Evolutionary conservation across 192 early-diverging fungal species (phyloP).

Genomic region (Entomortierella chlamydospora): DNA sequence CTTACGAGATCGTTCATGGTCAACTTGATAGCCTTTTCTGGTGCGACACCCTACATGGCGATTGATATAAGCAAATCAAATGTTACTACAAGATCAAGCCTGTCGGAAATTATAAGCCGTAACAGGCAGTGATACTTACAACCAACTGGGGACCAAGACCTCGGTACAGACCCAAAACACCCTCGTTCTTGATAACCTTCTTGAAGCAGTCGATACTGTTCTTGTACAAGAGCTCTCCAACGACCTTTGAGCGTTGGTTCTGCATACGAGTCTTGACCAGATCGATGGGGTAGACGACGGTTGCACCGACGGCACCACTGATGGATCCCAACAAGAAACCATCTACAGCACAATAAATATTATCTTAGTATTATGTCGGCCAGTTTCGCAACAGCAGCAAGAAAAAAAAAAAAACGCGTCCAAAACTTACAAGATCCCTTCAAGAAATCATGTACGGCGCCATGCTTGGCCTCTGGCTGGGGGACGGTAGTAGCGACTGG

Average conservation of each 20-base stretch:
- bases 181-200: slow-evolving; percentile 94
- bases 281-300: slow-evolving; percentile 97
- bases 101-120: not conserved
- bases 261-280: slow-evolving; percentile 99
- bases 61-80: too few relatives aligned
- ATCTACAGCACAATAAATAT: slow-evolving; percentile 4
- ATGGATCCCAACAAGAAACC: slow-evolving; percentile 85
- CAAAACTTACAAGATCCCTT: slow-evolving; percentile 47
- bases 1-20: slow-evolving; percentile 96
- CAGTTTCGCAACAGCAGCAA: not conserved
- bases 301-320: slow-evolving; percentile 94
- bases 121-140: slow-evolving; percentile 48
- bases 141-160: slow-evolving; percentile 94
- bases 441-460: slow-evolving; percentile 37
- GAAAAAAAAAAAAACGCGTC: not conserved
- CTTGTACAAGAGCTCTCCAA: slow-evolving; percentile 93
- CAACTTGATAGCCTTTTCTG: slow-evolving; percentile 98
- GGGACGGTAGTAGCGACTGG: slow-evolving; percentile 10
- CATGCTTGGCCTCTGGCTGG: slow-evolving; percentile 34
- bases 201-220: slow-evolving; percentile 97
- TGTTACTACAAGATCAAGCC: not conserved
- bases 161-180: slow-evolving; percentile 89
- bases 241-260: slow-evolving; percentile 92
- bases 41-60: slow-evolving; percentile 81
- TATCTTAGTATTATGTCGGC: not conserved